Percentiles rank a stretch among this genome's conserved stretches.
These are phyloP conservation scores for Fusarium acutatum DNA, from an alignment of 2,329 filamentous ascomycete genomes.

Conservation along the genomic window DNA sequence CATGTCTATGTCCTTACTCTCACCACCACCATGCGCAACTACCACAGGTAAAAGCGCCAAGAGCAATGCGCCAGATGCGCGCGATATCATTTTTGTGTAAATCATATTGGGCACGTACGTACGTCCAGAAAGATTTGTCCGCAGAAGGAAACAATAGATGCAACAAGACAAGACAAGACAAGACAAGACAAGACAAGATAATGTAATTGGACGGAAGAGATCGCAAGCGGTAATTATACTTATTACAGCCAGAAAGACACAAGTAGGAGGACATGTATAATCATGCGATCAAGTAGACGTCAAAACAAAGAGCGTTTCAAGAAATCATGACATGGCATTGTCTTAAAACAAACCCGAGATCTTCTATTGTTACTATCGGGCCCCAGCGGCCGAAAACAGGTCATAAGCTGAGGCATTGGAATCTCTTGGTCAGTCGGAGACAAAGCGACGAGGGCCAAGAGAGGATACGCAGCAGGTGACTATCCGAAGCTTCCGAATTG, in stretches of 20 bases:
- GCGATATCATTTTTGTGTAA: background rate
- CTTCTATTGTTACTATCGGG: background rate
- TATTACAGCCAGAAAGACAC: background rate
- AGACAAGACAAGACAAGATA: background rate
- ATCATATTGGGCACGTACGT: background rate
- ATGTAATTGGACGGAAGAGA: background rate
- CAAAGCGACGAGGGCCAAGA: conserved; percentile 14
- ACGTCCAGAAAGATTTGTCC: background rate
- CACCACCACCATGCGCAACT: conserved; percentile 31
- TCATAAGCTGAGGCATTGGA: conserved; percentile 1
- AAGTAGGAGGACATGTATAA: background rate
- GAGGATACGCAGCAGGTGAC: background rate
- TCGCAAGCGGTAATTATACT: conserved; percentile 1
- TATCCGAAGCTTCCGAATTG: conserved; percentile 43
- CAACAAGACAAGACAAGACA: background rate
- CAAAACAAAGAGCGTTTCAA: conserved; percentile 20
- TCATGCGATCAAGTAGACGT: conserved; percentile 10
- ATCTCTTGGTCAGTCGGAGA: background rate
- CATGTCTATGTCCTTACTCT: conserved; percentile 8
- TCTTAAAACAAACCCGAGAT: conserved; percentile 10
- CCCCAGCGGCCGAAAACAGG: background rate
- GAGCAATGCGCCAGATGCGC: background rate
- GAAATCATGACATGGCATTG: conserved; percentile 18
- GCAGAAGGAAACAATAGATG: background rate
- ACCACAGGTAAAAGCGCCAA: conserved; percentile 28